phyloP scores from a whole-genome alignment of 2,329 filamentous ascomycete genomes.

The Penicillium sp. region DNA sequence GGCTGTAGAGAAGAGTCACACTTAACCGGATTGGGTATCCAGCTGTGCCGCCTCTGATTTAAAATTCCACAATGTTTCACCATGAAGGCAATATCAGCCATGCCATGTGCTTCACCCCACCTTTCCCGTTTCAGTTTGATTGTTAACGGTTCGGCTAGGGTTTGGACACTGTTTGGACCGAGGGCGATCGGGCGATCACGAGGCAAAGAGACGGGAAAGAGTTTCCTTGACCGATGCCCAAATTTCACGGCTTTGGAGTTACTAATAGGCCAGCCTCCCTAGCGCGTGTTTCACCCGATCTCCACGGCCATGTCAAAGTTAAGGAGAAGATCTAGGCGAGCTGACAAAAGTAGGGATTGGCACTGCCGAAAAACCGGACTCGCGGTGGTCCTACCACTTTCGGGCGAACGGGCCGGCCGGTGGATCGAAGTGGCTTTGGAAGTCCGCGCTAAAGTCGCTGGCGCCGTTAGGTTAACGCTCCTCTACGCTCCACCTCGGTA shows the following conservation, averaged over 20 bases:
- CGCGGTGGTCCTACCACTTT: conserved; percentile 1
- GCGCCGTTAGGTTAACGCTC: conserved; percentile 1
- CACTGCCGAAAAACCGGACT: neutral
- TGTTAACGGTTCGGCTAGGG: neutral
- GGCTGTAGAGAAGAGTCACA: neutral
- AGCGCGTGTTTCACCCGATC: neutral
- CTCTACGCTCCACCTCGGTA: neutral
- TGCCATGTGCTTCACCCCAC: neutral
- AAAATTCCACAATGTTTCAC: neutral
- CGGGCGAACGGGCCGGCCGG: neutral
- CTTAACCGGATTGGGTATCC: neutral
- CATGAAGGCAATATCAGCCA: neutral
- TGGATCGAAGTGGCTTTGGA: neutral
- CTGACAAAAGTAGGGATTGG: neutral
- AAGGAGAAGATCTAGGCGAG: neutral
- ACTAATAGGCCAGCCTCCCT: neutral
- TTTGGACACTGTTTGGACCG: neutral
- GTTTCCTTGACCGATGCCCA: neutral
- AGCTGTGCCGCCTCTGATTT: neutral
- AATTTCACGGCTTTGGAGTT: neutral
- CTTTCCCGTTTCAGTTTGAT: neutral
- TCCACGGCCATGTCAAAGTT: neutral
- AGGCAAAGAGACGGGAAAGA: neutral
- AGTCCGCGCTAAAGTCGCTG: neutral
- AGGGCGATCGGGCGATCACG: neutral